Percentiles rank a stretch among this genome's conserved stretches.
Conservation (phyloP, 305 asterid genomes). For the Fraxinus sp. region DNA sequence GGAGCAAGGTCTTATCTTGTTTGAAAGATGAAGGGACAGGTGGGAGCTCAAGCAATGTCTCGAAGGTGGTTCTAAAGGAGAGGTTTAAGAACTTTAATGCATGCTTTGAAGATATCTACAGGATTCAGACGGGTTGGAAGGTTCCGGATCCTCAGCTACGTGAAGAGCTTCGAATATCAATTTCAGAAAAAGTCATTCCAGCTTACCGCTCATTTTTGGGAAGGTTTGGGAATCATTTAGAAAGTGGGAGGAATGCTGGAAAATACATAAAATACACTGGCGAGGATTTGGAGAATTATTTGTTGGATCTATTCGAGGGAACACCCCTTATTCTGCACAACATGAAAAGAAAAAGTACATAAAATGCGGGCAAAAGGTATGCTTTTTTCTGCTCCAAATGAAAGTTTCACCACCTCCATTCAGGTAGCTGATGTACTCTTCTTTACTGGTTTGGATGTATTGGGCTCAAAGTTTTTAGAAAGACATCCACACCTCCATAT, state of each 20-base stretch:
- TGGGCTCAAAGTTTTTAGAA: constrained; percentile 32
- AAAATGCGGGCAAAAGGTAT: constrained; percentile 44
- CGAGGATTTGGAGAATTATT: constrained; percentile 83
- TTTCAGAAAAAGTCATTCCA: constrained; percentile 86
- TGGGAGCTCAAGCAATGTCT: constrained; percentile 75
- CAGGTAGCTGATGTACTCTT: constrained; percentile 35
- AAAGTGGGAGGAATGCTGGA: constrained; percentile 85
- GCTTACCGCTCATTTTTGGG: constrained; percentile 90
- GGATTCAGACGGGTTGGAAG: constrained; percentile 93
- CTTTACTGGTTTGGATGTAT: constrained; percentile 40
- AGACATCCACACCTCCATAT: constrained; percentile 35
- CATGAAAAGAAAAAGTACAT: constrained; percentile 78
- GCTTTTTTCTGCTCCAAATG: constrained; percentile 36
- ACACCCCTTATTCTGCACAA: constrained; percentile 80
- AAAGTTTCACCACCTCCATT: constrained; percentile 31
- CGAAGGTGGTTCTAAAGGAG: constrained; percentile 81
- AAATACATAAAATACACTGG: constrained; percentile 76
- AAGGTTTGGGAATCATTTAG: constrained; percentile 79
- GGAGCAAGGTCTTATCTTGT: constrained; percentile 79
- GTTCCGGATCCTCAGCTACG: constrained; percentile 93
- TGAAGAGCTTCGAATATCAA: constrained; percentile 91
- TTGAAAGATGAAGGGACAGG: constrained; percentile 89
- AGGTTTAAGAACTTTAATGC: constrained; percentile 86
- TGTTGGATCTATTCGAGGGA: constrained; percentile 93
- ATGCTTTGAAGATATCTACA: constrained; percentile 81